phyloP scores from a whole-genome alignment of 2,329 filamentous ascomycete genomes.

The Harringtonia lauricola region DNA sequence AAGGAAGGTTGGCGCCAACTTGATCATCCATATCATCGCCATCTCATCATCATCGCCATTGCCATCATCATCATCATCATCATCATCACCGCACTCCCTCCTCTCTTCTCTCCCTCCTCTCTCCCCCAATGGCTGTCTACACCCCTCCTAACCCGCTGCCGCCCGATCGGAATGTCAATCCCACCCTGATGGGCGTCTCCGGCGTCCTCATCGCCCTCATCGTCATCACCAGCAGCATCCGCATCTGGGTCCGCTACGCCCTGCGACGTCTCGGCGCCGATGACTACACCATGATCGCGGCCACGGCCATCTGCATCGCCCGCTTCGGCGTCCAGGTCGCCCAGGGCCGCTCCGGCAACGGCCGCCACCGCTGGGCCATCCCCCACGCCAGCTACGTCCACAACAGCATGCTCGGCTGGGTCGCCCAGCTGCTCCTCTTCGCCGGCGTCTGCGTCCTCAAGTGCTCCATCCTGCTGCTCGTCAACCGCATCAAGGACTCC shows the following conservation, averaged over 20 bases:
- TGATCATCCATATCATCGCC: no score
- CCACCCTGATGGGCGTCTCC: conserved; percentile 20
- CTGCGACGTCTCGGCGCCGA: conserved; percentile 23
- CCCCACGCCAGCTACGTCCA: conserved; percentile 16
- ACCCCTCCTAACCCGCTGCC: conserved; percentile 12
- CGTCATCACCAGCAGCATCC: conserved; percentile 20
- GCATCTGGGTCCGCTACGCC: conserved; percentile 19
- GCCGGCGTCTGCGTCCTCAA: conserved; percentile 27
- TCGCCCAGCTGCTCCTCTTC: conserved; percentile 28
- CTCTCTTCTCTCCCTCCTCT: background rate
- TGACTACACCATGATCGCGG: conserved; percentile 24
- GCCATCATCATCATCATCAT: background rate
- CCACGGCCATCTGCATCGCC: conserved; percentile 18
- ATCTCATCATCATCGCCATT: background rate
- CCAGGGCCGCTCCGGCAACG: conserved; percentile 24
- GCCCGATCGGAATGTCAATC: conserved; percentile 22
- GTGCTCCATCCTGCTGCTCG: conserved; percentile 27
- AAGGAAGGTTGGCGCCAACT: no score
- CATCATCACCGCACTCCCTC: no score
- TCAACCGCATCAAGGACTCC: conserved; percentile 28
- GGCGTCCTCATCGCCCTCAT: conserved; percentile 20
- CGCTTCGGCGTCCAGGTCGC: conserved; percentile 22
- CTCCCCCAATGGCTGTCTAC: background rate
- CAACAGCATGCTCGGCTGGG: conserved; percentile 1
- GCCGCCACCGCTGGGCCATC: conserved; percentile 25